Conservation (phyloP, 106 monocot genomes). For the Vanilla planifolia region DNA sequence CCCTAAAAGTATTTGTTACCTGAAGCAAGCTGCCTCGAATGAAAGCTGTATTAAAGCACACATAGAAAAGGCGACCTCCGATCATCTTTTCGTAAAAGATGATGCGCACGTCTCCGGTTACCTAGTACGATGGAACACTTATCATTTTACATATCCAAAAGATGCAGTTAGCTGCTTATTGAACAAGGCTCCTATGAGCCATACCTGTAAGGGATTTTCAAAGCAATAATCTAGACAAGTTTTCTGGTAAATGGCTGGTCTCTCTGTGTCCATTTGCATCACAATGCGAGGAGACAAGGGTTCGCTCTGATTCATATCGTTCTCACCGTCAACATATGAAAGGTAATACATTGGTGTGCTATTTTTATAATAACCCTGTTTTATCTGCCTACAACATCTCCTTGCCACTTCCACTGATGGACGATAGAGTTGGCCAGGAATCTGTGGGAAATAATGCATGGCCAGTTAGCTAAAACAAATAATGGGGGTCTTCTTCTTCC, state of each 20-base stretch:
- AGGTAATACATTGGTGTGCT: constrained; percentile 37
- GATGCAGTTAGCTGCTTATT: not conserved
- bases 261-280: constrained; percentile 58
- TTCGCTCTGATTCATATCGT: constrained; percentile 14
- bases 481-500: too few relatives aligned
- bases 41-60: constrained; percentile 50
- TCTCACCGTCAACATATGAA: constrained; percentile 19
- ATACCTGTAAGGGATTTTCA: constrained; percentile 42
- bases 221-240: constrained; percentile 46
- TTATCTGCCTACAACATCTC: constrained; percentile 31
- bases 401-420: constrained; percentile 35
- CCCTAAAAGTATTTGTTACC: too few relatives aligned
- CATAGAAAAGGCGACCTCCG: constrained; percentile 50
- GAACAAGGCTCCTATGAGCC: not conserved
- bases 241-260: constrained; percentile 38
- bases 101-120: constrained; percentile 44
- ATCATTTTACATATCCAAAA: not conserved
- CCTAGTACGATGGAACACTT: constrained; percentile 13
- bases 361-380: constrained; percentile 24
- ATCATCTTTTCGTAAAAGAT: constrained; percentile 55
- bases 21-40: constrained; percentile 41
- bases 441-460: constrained; percentile 8
- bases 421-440: constrained; percentile 34
- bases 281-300: constrained; percentile 20
- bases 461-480: too few relatives aligned